Evolutionary conservation across 1,139 yeast species (phyloP).

Genomic region (Magnusiomyces magnusii): DNA sequence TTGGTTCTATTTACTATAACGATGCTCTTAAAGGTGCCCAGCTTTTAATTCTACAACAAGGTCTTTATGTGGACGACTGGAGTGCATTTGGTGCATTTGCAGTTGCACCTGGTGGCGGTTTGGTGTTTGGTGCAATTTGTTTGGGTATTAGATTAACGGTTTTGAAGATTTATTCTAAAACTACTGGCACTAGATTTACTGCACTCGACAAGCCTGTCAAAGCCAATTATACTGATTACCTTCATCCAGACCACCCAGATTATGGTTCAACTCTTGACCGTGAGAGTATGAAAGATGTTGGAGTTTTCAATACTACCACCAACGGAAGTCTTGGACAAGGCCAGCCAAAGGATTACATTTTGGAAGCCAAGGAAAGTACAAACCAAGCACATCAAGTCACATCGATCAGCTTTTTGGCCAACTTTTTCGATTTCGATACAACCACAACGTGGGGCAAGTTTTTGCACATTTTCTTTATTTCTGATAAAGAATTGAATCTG

Average conservation of each 20-base stretch:
- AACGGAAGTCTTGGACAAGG: too few relatives aligned
- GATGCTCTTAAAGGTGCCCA: conserved; percentile 72
- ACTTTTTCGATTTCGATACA: conserved; percentile 4
- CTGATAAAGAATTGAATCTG: neutral
- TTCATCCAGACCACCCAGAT: neutral
- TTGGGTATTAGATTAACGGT: conserved; percentile 45
- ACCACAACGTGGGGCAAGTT: neutral
- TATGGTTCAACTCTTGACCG: neutral
- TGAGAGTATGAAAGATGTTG: neutral
- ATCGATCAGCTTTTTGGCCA: neutral
- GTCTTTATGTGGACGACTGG: conserved; percentile 82
- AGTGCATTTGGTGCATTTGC: conserved; percentile 93
- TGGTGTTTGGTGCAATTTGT: conserved; percentile 48
- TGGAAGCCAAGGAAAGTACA: neutral
- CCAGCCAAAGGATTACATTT: neutral
- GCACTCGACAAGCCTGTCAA: conserved; percentile 45
- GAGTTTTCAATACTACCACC: too few relatives aligned
- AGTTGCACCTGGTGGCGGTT: conserved; percentile 79
- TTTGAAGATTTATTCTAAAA: conserved; percentile 36
- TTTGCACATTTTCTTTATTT: neutral
- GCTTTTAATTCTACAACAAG: conserved; percentile 63
- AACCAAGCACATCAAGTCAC: neutral
- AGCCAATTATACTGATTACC: neutral
- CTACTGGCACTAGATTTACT: conserved; percentile 43
- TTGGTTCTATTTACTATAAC: conserved; percentile 71